Conservation (phyloP, 1,139 yeast species). For the Suhomyces bolitotheri region DNA sequence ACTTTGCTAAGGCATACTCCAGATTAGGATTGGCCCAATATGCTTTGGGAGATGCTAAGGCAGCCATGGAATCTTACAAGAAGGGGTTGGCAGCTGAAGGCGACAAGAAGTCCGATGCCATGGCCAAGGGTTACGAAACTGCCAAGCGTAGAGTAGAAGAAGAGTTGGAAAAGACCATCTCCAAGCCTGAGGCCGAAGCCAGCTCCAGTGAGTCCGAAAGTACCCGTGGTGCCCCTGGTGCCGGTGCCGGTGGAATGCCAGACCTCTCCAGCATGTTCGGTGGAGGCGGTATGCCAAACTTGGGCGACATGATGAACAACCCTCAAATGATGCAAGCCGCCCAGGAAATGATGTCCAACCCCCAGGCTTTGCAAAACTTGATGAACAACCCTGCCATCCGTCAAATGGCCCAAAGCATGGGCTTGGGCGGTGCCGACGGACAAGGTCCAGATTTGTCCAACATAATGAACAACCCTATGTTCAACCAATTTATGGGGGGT, state of each 20-base stretch:
- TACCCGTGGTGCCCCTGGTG: conserved; percentile 41
- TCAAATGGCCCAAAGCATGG: conserved; percentile 74
- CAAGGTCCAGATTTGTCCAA: conserved; percentile 59
- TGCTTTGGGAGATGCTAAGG: conserved; percentile 86
- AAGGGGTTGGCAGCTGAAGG: conserved; percentile 88
- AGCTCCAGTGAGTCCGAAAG: conserved; percentile 22
- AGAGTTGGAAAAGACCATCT: conserved; percentile 53
- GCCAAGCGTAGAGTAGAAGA: conserved; percentile 85
- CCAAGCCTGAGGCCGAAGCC: conserved; percentile 26
- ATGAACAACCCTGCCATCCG: conserved; percentile 80
- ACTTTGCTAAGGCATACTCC: conserved; percentile 89
- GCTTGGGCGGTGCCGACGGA: conserved; percentile 57
- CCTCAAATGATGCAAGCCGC: conserved; percentile 94
- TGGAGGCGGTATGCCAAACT: conserved; percentile 60
- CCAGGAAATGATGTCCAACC: conserved; percentile 88
- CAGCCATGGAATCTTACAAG: conserved; percentile 87
- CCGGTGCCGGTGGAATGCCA: conserved; percentile 72
- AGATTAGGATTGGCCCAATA: conserved; percentile 92
- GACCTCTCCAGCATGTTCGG: conserved; percentile 67
- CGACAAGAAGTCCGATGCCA: conserved; percentile 77
- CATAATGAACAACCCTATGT: conserved; percentile 81
- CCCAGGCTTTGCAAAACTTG: conserved; percentile 71
- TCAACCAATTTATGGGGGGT: conserved; percentile 54
- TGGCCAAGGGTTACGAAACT: conserved; percentile 91
- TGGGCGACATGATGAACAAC: conserved; percentile 71